Conservation (phyloP, 2,329 filamentous ascomycete genomes). For the Aspergillus quadricinctus region DNA sequence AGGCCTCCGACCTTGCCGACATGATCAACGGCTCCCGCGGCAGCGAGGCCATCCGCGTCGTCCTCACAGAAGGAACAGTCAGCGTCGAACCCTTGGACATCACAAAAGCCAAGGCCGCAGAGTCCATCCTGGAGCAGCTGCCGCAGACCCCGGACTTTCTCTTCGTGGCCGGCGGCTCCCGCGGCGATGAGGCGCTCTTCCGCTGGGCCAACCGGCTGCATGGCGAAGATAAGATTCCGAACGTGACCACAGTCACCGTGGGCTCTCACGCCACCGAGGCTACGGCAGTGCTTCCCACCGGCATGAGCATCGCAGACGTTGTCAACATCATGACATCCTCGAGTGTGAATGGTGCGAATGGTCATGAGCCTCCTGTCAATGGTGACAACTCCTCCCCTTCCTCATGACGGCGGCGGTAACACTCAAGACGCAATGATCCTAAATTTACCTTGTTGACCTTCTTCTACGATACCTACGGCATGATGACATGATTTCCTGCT, state of each 20-base stretch:
- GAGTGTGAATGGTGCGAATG: slow-evolving; percentile 2
- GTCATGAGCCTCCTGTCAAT: not conserved
- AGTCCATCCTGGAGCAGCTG: slow-evolving; percentile 61
- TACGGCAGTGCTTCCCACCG: slow-evolving; percentile 73
- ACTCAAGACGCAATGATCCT: not conserved
- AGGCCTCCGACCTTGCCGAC: slow-evolving; percentile 81
- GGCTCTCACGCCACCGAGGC: slow-evolving; percentile 83
- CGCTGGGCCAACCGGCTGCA: slow-evolving; percentile 82
- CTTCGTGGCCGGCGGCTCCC: slow-evolving; percentile 80
- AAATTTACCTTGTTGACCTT: not conserved
- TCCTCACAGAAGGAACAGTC: slow-evolving; percentile 74
- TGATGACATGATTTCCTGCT: not conserved
- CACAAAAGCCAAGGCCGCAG: slow-evolving; percentile 78
- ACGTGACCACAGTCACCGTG: slow-evolving; percentile 78
- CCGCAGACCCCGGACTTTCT: slow-evolving; percentile 72
- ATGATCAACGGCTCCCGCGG: slow-evolving; percentile 92
- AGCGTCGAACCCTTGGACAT: slow-evolving; percentile 80
- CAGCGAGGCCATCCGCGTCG: slow-evolving; percentile 73
- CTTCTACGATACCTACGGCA: not conserved
- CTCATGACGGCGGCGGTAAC: not conserved
- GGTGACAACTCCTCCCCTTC: not conserved
- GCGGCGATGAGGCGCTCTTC: slow-evolving; percentile 87
- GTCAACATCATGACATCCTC: slow-evolving; percentile 15
- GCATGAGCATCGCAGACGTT: slow-evolving; percentile 67
- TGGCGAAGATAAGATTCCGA: slow-evolving; percentile 52